Evolutionary conservation across 768 basidiomycete species (phyloP), one percentile per base, ranked within the genome.

Genomic region (Boletus subparvulus): DNA sequence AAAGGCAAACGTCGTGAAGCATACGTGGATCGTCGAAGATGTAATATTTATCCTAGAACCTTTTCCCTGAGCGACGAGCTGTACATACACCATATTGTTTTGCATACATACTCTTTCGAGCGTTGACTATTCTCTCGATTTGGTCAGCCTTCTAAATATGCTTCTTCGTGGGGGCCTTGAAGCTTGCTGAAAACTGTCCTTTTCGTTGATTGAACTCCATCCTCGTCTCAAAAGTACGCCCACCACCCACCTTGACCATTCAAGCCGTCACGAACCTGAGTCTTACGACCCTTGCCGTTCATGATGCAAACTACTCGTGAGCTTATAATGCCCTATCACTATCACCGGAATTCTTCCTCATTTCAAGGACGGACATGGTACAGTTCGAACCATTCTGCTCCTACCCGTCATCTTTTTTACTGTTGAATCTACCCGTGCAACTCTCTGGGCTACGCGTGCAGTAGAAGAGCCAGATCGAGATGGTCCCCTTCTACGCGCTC

Each of bases 21-120:
- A 30, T 41, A 28, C 24, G 2, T 14, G 49, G 39, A 51, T 43
- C 11, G 30, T 43, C 42, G 26, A 47, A 54, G 32, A 33, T 61
- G 56, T 61, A 50, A 32, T 69, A 47, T 54, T 61, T 64, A 69
- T 49, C 39, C 28, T 69, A 69, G 61, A 69, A 24, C 21, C 32
- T 19, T 35, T 44, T 40, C 14, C 6, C 7, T 26, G 52, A 35
- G 53, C 44, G 28, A 30, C 17, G 53, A 55, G 43, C 13, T 56
- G 42, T 63, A 60, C 41, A 44, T 40, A 26, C 35, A 44, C 24
- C 28, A n/a, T 43, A 17, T 14, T 33, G 35, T 12, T 46, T n/a
- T 42, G 50, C 28, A 55, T 52, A 43, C 35, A 47, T 35, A 32
- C 19, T 6, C 32, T 30, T 60, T 37, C 28, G 33, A 19, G 36